phyloP scores from a whole-genome alignment of 139 green algal genomes.

The Micractinium sp. region DNA sequence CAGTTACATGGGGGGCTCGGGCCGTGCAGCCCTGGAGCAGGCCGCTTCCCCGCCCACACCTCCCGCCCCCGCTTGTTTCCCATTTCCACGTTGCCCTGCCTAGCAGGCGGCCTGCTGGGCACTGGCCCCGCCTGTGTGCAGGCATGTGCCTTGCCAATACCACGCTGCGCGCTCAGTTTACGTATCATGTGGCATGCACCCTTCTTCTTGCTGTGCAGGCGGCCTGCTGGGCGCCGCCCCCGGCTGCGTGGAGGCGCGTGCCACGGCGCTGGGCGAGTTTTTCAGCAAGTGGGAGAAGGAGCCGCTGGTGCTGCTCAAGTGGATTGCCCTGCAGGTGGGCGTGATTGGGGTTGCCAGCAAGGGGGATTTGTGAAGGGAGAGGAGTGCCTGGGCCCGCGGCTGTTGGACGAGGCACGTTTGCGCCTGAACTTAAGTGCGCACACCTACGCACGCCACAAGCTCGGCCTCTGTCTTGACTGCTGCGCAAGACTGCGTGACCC shows the following conservation, averaged over 20 bases:
- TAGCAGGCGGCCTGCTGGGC: slow-evolving; percentile 17
- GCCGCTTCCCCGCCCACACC: no score
- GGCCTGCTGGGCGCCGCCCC: slow-evolving; percentile 19
- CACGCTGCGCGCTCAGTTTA: no score
- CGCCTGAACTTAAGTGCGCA: no score
- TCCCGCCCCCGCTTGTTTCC: no score
- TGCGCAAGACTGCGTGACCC: not conserved
- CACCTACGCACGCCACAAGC: no score
- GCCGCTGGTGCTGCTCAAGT: slow-evolving; percentile 93
- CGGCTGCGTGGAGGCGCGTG: slow-evolving; percentile 35
- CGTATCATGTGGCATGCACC: no score
- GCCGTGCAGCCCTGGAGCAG: no score
- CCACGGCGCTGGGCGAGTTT: slow-evolving; percentile 75
- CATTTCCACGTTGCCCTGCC: not conserved
- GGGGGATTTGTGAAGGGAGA: no score
- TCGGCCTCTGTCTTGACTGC: not conserved
- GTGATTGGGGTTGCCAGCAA: no score
- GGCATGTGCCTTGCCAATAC: slow-evolving; percentile 36
- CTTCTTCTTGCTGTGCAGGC: not conserved
- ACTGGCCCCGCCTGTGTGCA: not conserved
- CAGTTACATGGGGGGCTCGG: not conserved
- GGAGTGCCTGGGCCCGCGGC: no score
- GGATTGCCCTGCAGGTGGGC: slow-evolving; percentile 78
- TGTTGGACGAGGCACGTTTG: no score
- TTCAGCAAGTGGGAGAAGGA: slow-evolving; percentile 90